These are phyloP conservation scores for Pontederia paniculata DNA, from an alignment of 176 grass and related monocot genomes.

Conservation along the genomic window DNA sequence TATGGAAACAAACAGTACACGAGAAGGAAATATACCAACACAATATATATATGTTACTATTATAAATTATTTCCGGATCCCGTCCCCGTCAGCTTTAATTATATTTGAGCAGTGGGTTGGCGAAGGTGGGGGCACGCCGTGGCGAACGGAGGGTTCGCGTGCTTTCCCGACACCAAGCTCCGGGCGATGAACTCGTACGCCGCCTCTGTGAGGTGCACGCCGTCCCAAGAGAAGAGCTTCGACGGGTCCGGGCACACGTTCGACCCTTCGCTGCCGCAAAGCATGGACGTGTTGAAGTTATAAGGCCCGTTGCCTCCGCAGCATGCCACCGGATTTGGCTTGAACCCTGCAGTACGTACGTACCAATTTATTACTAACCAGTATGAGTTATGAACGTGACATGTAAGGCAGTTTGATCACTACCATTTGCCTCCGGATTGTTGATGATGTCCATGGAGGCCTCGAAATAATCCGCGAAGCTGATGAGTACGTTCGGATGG, in stretches of 20 bases:
- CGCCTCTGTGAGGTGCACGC: slow-evolving; percentile 1
- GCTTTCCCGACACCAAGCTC: background rate
- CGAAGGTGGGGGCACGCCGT: background rate
- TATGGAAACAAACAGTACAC: too few species aligned
- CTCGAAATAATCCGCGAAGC: slow-evolving; percentile 6
- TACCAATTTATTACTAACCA: background rate
- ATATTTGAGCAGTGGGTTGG: too few species aligned
- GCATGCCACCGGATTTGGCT: slow-evolving; percentile 44
- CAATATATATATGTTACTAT: too few species aligned
- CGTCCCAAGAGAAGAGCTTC: slow-evolving; percentile 1
- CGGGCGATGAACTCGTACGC: background rate
- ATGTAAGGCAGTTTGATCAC: slow-evolving; percentile 1
- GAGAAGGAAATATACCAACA: too few species aligned
- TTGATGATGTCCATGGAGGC: slow-evolving; percentile 35
- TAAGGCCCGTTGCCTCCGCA: slow-evolving; percentile 30
- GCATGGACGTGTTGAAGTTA: background rate
- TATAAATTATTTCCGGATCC: too few species aligned
- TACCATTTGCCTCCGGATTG: slow-evolving; percentile 46
- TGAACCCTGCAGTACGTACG: slow-evolving; percentile 33
- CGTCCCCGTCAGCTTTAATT: too few species aligned
- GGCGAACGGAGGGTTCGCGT: background rate
- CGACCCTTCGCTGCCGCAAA: background rate
- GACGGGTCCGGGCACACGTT: slow-evolving; percentile 3
- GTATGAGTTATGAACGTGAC: background rate
- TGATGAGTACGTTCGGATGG: slow-evolving; percentile 6